Evolutionary conservation across 2,329 filamentous ascomycete species (phyloP), one percentile per base, ranked within the genome.

Genomic region (Monascus ruber): DNA sequence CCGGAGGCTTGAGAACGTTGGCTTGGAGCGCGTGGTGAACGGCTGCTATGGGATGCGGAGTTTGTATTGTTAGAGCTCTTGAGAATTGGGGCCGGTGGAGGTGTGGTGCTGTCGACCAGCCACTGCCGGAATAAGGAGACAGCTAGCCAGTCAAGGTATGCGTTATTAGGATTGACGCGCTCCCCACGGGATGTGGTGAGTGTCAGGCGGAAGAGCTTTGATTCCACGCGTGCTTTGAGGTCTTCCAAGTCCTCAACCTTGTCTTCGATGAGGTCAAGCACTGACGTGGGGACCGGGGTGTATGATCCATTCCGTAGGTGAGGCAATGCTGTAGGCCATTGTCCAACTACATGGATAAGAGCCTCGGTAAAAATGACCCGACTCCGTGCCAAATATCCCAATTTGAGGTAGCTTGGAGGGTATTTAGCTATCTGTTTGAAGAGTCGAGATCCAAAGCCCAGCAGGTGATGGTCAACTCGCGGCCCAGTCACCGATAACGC

Each of bases 391-490:
- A 94, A 73, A 53, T 87, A 94, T 31, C 87, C 88, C 1, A 96
- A 74, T 42, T 88, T 88, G 35, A 95, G 75, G 56, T 95, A 96
- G 43, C 81, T 87, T 35, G 91, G 85, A 8, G 89, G 88, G 56
- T 95, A 95, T 63, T 94, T 95, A 38, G 88, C 87, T 46, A 95
- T 93, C 63, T 95, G 89, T 62, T 91, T 94, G 82, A 88, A 95
- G 2, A 96, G 73, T 1, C 86, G 77, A 24, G 83, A 84, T 53
- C 91, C 86, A 59, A 95, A 96, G 51, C 91, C 85, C 10, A 96
- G 70, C 9, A 96, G 72, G 60, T 96, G 89, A 65, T 96, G 88
- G 62, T 95, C 89, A 34, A 95, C 84, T 31, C 89, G 77, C 1
- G 85, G 85, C 0, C 88, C 88, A 6, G 93, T 86, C 10, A 95